These are phyloP conservation scores for Arbutus unedo DNA, from an alignment of 148 eudicot species.

Conservation along the genomic window DNA sequence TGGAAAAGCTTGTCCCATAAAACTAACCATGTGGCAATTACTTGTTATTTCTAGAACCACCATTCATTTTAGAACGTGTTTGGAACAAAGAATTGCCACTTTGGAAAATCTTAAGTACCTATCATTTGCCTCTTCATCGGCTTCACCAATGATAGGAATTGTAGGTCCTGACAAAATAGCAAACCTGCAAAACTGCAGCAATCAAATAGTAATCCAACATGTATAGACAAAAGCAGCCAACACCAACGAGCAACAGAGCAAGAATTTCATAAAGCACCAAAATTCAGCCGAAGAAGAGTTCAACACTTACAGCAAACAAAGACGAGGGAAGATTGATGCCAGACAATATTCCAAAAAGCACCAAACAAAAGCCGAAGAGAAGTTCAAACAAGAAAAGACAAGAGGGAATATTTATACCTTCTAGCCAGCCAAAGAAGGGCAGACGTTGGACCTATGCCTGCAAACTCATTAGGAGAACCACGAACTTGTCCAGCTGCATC, in stretches of 20 bases:
- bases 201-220: constrained; percentile 21
- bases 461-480: constrained; percentile 94
- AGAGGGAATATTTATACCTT: constrained; percentile 37
- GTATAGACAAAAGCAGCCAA: constrained; percentile 1
- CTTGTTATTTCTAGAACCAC: background rate
- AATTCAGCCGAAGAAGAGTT: background rate
- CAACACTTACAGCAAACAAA: constrained; percentile 3
- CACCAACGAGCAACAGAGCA: constrained; percentile 2
- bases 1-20: background rate
- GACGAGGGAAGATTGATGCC: constrained; percentile 32
- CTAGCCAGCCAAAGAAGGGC: constrained; percentile 94
- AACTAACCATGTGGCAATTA: background rate
- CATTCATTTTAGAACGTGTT: background rate
- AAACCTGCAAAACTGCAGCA: constrained; percentile 50
- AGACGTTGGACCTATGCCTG: constrained; percentile 91
- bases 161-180: constrained; percentile 92
- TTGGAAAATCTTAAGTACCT: constrained; percentile 36
- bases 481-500: constrained; percentile 98
- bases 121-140: constrained; percentile 88
- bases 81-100: background rate
- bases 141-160: constrained; percentile 97
- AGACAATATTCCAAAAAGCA: background rate
- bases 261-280: background rate
- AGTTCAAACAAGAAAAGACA: constrained; percentile 11
- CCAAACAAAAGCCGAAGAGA: background rate